phyloP scores from a whole-genome alignment of 2,329 filamentous ascomycete species.

The Fusarium bactridioides region DNA sequence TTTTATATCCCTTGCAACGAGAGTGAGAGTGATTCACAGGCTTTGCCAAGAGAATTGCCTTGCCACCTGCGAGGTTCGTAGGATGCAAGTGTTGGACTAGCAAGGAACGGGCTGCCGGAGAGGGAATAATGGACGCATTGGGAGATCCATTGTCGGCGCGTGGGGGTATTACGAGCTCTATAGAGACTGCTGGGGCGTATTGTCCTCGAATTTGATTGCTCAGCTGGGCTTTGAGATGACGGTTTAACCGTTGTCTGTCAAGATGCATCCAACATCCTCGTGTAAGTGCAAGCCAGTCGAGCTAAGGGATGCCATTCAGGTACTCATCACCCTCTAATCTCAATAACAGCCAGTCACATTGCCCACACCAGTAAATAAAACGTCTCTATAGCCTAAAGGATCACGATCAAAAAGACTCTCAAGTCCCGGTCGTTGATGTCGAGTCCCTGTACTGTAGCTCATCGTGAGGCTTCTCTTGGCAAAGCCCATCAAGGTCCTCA shows the following conservation, averaged over 20 bases:
- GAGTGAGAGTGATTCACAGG: constrained; percentile 2
- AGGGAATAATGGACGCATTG: neutral
- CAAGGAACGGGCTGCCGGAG: constrained; percentile 1
- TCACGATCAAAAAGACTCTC: neutral
- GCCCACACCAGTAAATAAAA: neutral
- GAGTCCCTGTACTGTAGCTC: neutral
- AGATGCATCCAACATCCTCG: neutral
- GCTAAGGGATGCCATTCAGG: neutral
- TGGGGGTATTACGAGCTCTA: constrained; percentile 6
- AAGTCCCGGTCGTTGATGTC: neutral
- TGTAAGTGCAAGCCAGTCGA: neutral
- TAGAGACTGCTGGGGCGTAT: neutral
- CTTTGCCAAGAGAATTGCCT: constrained; percentile 1
- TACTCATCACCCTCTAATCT: neutral
- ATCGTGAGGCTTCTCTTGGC: constrained; percentile 30
- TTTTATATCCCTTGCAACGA: constrained; percentile 7
- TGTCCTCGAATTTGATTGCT: neutral
- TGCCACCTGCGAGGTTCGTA: constrained; percentile 2
- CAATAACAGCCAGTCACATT: neutral
- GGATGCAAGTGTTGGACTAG: neutral
- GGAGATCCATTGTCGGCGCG: neutral
- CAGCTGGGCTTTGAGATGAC: neutral
- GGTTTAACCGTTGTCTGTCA: neutral
- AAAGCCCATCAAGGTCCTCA: constrained; percentile 39
- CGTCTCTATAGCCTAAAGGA: neutral